Conservation (phyloP, 371 early-diverging fungal species). For the Mortierella sp. region DNA sequence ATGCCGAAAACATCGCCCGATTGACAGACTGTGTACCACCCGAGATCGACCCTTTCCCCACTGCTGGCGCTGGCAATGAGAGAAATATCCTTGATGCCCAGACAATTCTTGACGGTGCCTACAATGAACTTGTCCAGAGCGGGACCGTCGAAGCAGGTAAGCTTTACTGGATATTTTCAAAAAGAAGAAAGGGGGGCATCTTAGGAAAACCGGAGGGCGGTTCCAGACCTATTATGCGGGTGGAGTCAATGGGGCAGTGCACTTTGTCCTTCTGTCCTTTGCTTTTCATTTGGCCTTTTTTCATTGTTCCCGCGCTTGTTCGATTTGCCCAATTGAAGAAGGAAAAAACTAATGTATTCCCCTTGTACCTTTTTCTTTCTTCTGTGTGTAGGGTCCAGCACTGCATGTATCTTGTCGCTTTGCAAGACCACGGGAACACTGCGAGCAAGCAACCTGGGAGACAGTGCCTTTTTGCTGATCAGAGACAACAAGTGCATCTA, state of each 20-base stretch:
- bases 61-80: constrained; percentile 3
- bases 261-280: background rate
- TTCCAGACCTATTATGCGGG: constrained; percentile 7
- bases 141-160: constrained; percentile 71
- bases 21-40: constrained; percentile 21
- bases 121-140: constrained; percentile 63
- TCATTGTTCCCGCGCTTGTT: background rate
- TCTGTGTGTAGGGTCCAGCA: constrained; percentile 61
- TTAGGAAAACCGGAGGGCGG: background rate
- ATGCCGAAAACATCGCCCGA: constrained; percentile 67
- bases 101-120: constrained; percentile 67
- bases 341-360: background rate
- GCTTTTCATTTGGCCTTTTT: constrained; percentile 7
- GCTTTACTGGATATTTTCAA: background rate
- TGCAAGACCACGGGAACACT: constrained; percentile 70
- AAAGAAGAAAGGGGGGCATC: background rate
- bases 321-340: background rate
- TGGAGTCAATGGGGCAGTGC: background rate
- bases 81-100: constrained; percentile 64
- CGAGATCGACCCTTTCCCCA: background rate
- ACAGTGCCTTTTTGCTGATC: constrained; percentile 71
- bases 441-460: constrained; percentile 70
- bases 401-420: constrained; percentile 73
- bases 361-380: constrained; percentile 5
- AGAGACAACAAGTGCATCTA: constrained; percentile 69